A percentile compares a stretch with the other conserved stretches of the same genome.
These are phyloP conservation scores for carrot (Daucus carota) DNA, from an alignment of 129 eudicot species.

Conservation along the genomic window DH1_v3.0 NC_030383.2:61430501-61431000, in stretches of 20 bases:
- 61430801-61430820: constrained; percentile 13
- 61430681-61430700: background rate
- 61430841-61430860: background rate
- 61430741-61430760: background rate
- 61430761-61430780: background rate
- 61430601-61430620: constrained; percentile 10
- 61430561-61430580: constrained; percentile 2
- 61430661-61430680: background rate
- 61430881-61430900: background rate
- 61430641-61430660: background rate
- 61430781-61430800: constrained; percentile 25
- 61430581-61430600: constrained; percentile 20
- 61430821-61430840: background rate
- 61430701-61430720: background rate
- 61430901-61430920: background rate
- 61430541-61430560: too few relatives aligned
- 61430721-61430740: constrained; percentile 4
- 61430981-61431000: background rate
- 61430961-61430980: background rate
- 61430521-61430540: too few relatives aligned
- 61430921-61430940: background rate
- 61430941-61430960: background rate
- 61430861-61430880: background rate
- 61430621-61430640: background rate
- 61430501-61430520: too few relatives aligned